Evolutionary conservation across 331 rosid species (phyloP).

Genomic region (Spiraea crenata): DNA sequence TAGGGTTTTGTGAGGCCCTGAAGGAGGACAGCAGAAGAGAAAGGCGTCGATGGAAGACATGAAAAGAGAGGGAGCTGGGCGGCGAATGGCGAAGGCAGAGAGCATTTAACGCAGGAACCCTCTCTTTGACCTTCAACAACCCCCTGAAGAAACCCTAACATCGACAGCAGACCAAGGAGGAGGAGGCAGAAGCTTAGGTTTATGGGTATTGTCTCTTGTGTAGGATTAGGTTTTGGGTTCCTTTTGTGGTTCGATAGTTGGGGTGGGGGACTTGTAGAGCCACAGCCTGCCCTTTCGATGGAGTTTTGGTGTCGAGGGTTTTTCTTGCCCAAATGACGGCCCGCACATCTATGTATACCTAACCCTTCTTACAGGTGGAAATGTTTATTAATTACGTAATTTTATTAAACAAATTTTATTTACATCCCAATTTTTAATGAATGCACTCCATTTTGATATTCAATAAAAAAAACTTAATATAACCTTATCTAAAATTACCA

Average conservation of each 20-base stretch:
- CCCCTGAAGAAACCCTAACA: constrained; percentile 31
- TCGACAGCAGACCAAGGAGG: constrained; percentile 22
- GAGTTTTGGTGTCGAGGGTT: too few species aligned
- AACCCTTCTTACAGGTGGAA: too few species aligned
- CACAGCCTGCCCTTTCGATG: too few species aligned
- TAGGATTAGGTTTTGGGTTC: neutral
- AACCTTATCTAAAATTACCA: too few species aligned
- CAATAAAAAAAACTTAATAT: too few species aligned
- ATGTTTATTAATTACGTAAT: too few species aligned
- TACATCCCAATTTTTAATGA: too few species aligned
- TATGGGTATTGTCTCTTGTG: neutral
- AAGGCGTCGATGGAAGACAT: constrained; percentile 67
- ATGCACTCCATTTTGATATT: too few species aligned
- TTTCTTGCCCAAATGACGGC: too few species aligned
- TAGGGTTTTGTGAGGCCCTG: constrained; percentile 79
- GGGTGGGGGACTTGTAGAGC: too few species aligned
- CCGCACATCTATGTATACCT: too few species aligned
- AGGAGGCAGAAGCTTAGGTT: neutral
- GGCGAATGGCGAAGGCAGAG: constrained; percentile 44
- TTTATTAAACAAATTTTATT: too few species aligned
- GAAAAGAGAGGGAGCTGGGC: constrained; percentile 42
- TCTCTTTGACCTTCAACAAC: constrained; percentile 45
- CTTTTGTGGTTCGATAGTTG: neutral
- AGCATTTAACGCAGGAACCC: constrained; percentile 58
- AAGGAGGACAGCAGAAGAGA: constrained; percentile 40